Base-by-base conservation (phyloP, 306 rosid genomes). In the Pterocarpus santalinus region DNA sequence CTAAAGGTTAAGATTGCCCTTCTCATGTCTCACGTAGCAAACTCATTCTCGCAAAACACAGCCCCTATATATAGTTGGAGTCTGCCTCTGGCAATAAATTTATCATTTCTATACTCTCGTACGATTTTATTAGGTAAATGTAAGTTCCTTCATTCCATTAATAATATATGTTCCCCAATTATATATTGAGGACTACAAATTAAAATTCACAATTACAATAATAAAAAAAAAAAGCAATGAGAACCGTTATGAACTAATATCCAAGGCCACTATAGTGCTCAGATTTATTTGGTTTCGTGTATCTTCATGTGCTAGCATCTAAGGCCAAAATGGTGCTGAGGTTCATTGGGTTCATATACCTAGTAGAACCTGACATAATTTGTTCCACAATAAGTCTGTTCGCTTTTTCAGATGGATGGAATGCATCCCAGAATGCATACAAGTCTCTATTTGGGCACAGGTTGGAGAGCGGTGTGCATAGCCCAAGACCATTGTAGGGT, bases 351-450 rank as follows among this genome's bases (percentile, higher is more conserved):
- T 80, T 41, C 94, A 93, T 93, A 28, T 91, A 93, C 3, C 77
- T 9, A 16, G 60, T 75, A 51, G 90, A 16, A 17, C 97, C 97
- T 2, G 61, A 75, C 81, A 88, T 1, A 0, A 93, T 85, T 30
- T 74, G 55, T 47, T 85, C 83, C 36, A 76, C 94, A 52, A 93
- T 87, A 6, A 84, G 2, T 4, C 38, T 51, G 78, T 89, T 90
- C 0, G 97, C 97, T 77, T 5, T 93, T 57, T 93, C 88, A 1
- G 97, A 83, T 11, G 97, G 97, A 79, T 93, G 97, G 38, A 91
- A 93, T 49, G 94, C 16, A 83, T 93, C 97, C 97, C 97, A 93
- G 82, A 93, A 93, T 30, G 89, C 97, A 76, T 93, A 70, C 10
- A 9, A 2, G 4, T 87, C 76, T 82, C 97, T 85, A 15, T 91